Evolutionary conservation across 306 rosid genomes (phyloP).

Genomic region (Dalbergia cultrata): DNA sequence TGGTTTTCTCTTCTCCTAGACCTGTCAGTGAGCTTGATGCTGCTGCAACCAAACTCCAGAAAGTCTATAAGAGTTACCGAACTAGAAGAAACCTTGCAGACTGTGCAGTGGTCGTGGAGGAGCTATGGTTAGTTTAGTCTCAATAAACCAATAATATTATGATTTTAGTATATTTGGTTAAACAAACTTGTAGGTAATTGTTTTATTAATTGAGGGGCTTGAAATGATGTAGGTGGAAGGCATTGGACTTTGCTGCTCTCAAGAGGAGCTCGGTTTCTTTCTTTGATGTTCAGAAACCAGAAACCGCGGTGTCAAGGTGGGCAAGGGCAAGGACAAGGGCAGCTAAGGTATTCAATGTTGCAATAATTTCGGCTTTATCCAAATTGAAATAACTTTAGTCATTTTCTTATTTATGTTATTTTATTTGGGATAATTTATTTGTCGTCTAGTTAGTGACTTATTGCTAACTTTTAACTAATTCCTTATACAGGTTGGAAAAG

Average conservation of each 20-base stretch:
- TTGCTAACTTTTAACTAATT: constrained; percentile 10
- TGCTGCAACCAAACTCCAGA: constrained; percentile 85
- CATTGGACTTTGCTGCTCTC: constrained; percentile 73
- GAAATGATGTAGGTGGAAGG: constrained; percentile 69
- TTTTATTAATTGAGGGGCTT: constrained; percentile 7
- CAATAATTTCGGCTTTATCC: not conserved
- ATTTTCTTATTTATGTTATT: not conserved
- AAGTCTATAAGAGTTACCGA: constrained; percentile 87
- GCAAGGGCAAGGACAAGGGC: constrained; percentile 80
- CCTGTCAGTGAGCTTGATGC: constrained; percentile 79
- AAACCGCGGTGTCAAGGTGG: constrained; percentile 79
- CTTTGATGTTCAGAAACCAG: constrained; percentile 66
- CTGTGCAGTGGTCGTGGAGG: constrained; percentile 92
- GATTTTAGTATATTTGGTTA: not conserved
- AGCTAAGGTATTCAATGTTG: constrained; percentile 61
- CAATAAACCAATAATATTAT: not conserved
- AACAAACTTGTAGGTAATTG: not conserved
- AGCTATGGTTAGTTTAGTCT: constrained; percentile 72
- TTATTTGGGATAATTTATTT: not conserved
- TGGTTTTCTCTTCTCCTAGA: constrained; percentile 62
- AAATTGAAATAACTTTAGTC: not conserved
- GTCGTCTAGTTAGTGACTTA: not conserved
- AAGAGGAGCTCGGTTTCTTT: constrained; percentile 73
- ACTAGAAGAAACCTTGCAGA: constrained; percentile 94
- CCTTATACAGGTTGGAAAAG: constrained; percentile 70